Base-by-base conservation (phyloP, 495 filamentous ascomycete genomes). In the Penicillium flavigenum region DNA sequence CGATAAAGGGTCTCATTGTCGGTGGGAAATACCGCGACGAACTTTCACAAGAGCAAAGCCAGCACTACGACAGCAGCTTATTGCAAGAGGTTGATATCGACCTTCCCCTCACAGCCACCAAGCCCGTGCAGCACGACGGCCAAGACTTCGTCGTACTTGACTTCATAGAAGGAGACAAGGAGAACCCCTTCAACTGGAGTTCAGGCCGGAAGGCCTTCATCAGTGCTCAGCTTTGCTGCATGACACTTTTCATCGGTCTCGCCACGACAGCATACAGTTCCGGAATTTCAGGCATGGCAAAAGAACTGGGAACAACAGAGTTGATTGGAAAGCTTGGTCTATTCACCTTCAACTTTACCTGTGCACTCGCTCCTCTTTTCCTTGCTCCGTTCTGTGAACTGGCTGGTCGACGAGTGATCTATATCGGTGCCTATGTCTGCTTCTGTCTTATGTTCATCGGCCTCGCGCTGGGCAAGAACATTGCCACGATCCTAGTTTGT, bases 401-500 rank as follows among this genome's bases (percentile, higher is more conserved):
- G 20, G 71, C 71, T 22, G 75, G 75, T 38, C 64, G 75, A 20
- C 61, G 69, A 20, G 64, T 78, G 32, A 54, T 78, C 59, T 78
- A 76, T 58, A 58, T 69, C 44, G 71, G 73, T 32, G 57, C 71
- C 17, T 76, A 73, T 49, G 60, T 70, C 47, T 70, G 68, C 62
- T 78, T 78, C 57, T 59, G 57, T 36, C 54, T 78, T 24, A 69
- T 71, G 66, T 78, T 78, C 65, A 76, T 78, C 45, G 75, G 72
- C 17, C 67, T 78, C 10, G 52, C 72, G 0, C 65, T 75, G 1
- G 72, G 68, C 19, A 80, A 83, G 67, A 92, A 90, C 66, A 88
- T 88, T 45, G 78, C 69, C 19, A 91, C 87, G 0, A 81, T 92
- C 17, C 66, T 92, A 14, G 82, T 88, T 48, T 87, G 81, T 57